phyloP scores from a whole-genome alignment of 139 green algal genomes.

The Auxenochlorella pyrenoidosa region DNA sequence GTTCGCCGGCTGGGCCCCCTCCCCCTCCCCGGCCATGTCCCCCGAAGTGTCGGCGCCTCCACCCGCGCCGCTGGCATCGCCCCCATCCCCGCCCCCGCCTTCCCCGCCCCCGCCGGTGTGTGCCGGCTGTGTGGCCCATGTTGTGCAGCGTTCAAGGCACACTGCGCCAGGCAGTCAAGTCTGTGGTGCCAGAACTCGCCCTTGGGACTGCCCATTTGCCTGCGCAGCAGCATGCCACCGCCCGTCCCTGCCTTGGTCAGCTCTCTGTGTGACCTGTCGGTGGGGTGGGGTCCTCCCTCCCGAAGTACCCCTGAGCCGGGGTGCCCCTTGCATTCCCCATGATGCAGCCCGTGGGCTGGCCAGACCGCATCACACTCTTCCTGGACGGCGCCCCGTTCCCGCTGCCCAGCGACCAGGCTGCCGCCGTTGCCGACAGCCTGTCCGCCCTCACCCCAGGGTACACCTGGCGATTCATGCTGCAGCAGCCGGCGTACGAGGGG shows the following conservation, averaged over 20 bases:
- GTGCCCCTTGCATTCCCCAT: not conserved
- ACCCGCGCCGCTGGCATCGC: not conserved
- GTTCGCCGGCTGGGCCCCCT: not conserved
- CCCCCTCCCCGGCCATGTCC: not conserved
- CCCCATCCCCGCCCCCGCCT: not conserved
- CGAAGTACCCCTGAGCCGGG: not conserved
- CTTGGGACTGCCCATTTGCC: not conserved
- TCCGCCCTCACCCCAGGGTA: not conserved
- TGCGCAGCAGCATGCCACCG: not conserved
- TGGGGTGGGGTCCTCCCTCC: too few species aligned
- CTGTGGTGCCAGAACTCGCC: too few species aligned
- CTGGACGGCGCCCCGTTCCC: not conserved
- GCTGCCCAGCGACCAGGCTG: not conserved
- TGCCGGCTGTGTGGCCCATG: not conserved
- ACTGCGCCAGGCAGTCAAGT: too few species aligned
- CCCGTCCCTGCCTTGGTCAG: not conserved
- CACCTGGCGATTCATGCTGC: not conserved
- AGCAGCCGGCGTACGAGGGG: slow-evolving; percentile 8
- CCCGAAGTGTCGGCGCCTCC: not conserved
- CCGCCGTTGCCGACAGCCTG: not conserved
- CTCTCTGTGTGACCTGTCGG: too few species aligned
- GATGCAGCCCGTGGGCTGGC: not conserved
- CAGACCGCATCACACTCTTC: not conserved
- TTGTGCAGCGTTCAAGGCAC: too few species aligned
- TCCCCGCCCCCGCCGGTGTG: not conserved